Base-by-base conservation (phyloP, 108 stramenopile species). In the Chaetoceros tenuissimus region DNA sequence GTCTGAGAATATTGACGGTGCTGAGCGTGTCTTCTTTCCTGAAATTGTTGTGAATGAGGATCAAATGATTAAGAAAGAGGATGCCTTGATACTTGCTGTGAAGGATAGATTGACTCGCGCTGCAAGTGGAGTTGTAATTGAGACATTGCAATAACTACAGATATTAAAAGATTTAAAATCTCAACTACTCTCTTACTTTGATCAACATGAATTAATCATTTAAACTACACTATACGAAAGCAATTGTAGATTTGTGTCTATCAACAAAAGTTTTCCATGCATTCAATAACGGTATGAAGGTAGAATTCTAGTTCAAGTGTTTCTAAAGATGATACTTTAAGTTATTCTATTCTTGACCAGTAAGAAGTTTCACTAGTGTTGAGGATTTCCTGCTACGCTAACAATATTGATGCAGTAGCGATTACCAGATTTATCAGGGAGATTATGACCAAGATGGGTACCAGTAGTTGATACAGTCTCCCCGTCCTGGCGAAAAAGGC, bases 321-420 rank as follows among this genome's bases (percentile, higher is more conserved):
- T n/a, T n/a, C n/a, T n/a, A n/a, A n/a, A n/a, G n/a, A n/a, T n/a
- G n/a, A n/a, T n/a, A n/a, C n/a, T n/a, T n/a, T n/a, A n/a, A n/a
- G n/a, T n/a, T n/a, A n/a, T n/a, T n/a, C n/a, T n/a, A n/a, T n/a
- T n/a, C n/a, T n/a, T n/a, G n/a, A n/a, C n/a, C n/a, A n/a, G n/a
- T n/a, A n/a, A n/a, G n/a, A n/a, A n/a, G n/a, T n/a, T n/a, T n/a
- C n/a, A n/a, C n/a, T n/a, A n/a, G n/a, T n/a, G n/a, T 55, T 64
- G 48, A 28, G 85, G 79, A 29, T 56, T 55, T 44, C 90, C 92
- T 24, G 92, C 92, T 25, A 94, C 76, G 48, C 84, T 84, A 1
- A 92, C 92, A 10, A 96, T 73, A 51, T 94, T 96, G 66, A 96
- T 96, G 60, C 95, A 96, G 60, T 90, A 94, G 21, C 91, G 64